phyloP scores from a whole-genome alignment of 257 asterid genomes.

The Craterostigma plantagineum region DNA sequence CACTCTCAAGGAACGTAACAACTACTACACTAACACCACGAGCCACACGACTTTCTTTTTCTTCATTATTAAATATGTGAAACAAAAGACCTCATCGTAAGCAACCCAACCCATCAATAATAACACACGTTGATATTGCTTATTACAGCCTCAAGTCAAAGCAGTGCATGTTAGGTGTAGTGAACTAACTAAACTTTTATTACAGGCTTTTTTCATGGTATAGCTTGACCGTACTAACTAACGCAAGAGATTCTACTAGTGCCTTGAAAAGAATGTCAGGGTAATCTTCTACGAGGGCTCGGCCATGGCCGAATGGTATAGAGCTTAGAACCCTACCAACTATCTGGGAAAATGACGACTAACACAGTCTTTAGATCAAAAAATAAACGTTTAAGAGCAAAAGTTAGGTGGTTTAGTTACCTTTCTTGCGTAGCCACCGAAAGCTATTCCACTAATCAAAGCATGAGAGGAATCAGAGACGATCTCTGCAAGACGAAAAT shows the following conservation, averaged over 20 bases:
- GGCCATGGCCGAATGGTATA: constrained; percentile 31
- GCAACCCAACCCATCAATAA: too few species aligned
- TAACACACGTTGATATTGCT: too few species aligned
- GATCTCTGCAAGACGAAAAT: constrained; percentile 12
- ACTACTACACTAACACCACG: too few species aligned
- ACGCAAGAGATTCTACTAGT: constrained; percentile 37
- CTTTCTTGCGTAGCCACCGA: constrained; percentile 90
- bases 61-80: too few species aligned
- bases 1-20: too few species aligned
- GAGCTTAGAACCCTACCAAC: constrained; percentile 52
- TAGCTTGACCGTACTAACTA: constrained; percentile 72
- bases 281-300: constrained; percentile 35
- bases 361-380: not conserved
- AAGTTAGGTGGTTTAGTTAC: constrained; percentile 10
- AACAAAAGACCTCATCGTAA: too few species aligned
- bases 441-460: constrained; percentile 71
- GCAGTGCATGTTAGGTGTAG: too few species aligned
- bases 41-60: too few species aligned
- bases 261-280: constrained; percentile 64
- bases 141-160: too few species aligned
- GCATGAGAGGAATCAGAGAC: constrained; percentile 20
- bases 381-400: not conserved
- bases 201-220: too few species aligned
- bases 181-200: too few species aligned
- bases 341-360: constrained; percentile 21